A percentile compares a stretch with the other conserved stretches of the same genome.
Evolutionary conservation across 129 eudicot genomes (phyloP).

Genomic region (Helianthus annuus): DNA sequence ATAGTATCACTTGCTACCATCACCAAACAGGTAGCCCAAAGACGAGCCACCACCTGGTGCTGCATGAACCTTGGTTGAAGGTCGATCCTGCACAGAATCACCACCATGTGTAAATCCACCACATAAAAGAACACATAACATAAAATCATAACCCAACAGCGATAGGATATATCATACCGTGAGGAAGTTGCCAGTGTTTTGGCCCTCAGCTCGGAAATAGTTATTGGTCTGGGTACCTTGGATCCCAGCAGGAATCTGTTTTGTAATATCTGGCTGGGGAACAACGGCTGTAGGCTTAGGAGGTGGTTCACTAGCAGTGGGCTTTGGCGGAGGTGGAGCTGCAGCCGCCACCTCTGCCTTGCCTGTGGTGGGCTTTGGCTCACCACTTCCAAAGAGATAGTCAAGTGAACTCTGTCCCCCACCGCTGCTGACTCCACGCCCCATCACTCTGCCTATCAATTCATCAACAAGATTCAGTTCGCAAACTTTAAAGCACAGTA

Average conservation of each 20-base stretch:
- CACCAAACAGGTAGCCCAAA: slow-evolving; percentile 67
- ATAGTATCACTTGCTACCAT: slow-evolving; percentile 44
- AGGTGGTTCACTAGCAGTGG: slow-evolving; percentile 39
- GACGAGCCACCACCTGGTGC: slow-evolving; percentile 83
- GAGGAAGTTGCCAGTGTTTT: slow-evolving; percentile 74
- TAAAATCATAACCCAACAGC: neutral
- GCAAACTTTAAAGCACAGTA: neutral
- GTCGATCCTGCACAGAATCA: slow-evolving; percentile 50
- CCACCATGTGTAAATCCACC: neutral
- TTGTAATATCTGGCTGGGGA: slow-evolving; percentile 41
- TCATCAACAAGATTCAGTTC: neutral
- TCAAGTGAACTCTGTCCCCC: slow-evolving; percentile 81
- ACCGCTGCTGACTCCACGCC: slow-evolving; percentile 84
- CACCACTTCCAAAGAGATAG: slow-evolving; percentile 71
- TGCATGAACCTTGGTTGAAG: slow-evolving; percentile 74
- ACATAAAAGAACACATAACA: neutral
- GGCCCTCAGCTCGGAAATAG: slow-evolving; percentile 75
- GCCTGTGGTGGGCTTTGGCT: slow-evolving; percentile 46
- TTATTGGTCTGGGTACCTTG: slow-evolving; percentile 60
- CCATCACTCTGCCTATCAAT: slow-evolving; percentile 45
- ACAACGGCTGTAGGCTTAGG: slow-evolving; percentile 51
- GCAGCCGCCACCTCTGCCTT: slow-evolving; percentile 28
- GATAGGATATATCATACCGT: slow-evolving; percentile 56
- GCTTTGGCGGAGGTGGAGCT: slow-evolving; percentile 32
- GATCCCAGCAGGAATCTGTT: slow-evolving; percentile 72